These are phyloP conservation scores for Diplodia intermedia DNA, from an alignment of 2,329 filamentous ascomycete genomes.

Conservation along the genomic window DNA sequence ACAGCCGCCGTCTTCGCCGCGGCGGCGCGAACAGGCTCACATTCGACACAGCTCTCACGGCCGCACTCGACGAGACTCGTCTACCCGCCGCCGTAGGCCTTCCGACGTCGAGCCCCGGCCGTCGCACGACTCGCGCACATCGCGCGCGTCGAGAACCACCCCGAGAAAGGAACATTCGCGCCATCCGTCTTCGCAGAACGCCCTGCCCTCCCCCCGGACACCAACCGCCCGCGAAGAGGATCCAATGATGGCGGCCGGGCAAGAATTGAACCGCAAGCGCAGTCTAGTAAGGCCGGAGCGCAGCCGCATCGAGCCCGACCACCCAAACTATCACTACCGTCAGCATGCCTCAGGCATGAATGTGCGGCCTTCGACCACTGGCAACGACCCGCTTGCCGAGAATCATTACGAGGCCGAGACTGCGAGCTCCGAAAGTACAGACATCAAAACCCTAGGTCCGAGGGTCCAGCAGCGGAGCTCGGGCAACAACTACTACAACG, in stretches of 20 bases:
- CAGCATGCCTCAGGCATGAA: conserved; percentile 95
- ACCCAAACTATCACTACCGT: conserved; percentile 95
- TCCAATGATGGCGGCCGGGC: conserved; percentile 58
- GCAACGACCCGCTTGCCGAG: conserved; percentile 86
- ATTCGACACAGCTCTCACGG: conserved; percentile 21
- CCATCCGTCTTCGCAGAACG: conserved; percentile 45
- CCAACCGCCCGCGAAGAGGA: conserved; percentile 54
- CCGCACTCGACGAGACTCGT: conserved; percentile 68
- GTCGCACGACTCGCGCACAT: conserved; percentile 43
- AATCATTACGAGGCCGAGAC: conserved; percentile 64
- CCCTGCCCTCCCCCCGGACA: conserved; percentile 55
- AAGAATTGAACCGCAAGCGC: conserved; percentile 73
- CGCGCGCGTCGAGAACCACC: conserved; percentile 38
- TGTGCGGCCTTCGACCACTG: conserved; percentile 87
- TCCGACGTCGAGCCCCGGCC: conserved; percentile 73
- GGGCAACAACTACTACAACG: conserved; percentile 42
- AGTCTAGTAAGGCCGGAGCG: conserved; percentile 90
- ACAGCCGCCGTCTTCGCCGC: conserved; percentile 64
- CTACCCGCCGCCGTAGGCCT: conserved; percentile 70
- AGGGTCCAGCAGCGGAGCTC: conserved; percentile 48
- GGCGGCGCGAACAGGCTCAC: conserved; percentile 47
- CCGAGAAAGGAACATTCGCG: conserved; percentile 51
- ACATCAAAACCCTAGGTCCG: conserved; percentile 57
- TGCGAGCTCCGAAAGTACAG: conserved; percentile 69
- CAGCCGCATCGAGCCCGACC: conserved; percentile 80